Evolutionary conservation across 345 rosid genomes (phyloP).

Genomic region (Carallia brachiata): DNA sequence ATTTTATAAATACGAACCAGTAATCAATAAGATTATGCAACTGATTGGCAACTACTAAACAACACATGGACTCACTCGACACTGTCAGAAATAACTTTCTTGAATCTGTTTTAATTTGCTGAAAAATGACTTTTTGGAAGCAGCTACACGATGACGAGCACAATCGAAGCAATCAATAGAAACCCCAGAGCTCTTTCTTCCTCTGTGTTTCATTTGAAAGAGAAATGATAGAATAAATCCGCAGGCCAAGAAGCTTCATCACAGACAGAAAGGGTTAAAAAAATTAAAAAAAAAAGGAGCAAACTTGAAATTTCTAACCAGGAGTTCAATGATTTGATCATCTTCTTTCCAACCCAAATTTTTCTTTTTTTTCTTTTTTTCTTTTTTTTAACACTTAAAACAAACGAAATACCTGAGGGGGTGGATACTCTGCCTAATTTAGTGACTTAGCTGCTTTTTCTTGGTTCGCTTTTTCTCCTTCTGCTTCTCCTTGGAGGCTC

Average conservation of each 20-base stretch:
- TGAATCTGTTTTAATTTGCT: too few species aligned
- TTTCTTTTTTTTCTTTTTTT: constrained; percentile 1
- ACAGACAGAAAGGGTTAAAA: background rate
- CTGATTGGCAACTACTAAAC: too few species aligned
- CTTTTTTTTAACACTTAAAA: constrained; percentile 1
- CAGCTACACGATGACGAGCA: background rate
- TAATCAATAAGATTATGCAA: too few species aligned
- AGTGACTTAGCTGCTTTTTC: constrained; percentile 66
- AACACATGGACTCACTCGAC: too few species aligned
- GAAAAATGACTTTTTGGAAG: too few species aligned
- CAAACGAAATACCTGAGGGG: too few species aligned
- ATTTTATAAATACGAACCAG: too few species aligned
- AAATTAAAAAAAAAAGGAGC: background rate
- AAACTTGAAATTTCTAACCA: background rate
- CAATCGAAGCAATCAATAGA: background rate
- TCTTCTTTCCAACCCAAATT: constrained; percentile 46
- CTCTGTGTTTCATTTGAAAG: background rate
- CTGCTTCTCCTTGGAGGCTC: constrained; percentile 49
- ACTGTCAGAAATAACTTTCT: too few species aligned
- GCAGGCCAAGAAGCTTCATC: background rate
- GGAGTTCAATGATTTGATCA: constrained; percentile 18
- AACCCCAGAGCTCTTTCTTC: background rate
- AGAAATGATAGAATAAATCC: background rate
- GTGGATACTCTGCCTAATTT: background rate
- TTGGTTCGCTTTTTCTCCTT: constrained; percentile 78